Evolutionary conservation across 768 basidiomycete genomes (phyloP).

Genomic region (Russula lepida): DNA sequence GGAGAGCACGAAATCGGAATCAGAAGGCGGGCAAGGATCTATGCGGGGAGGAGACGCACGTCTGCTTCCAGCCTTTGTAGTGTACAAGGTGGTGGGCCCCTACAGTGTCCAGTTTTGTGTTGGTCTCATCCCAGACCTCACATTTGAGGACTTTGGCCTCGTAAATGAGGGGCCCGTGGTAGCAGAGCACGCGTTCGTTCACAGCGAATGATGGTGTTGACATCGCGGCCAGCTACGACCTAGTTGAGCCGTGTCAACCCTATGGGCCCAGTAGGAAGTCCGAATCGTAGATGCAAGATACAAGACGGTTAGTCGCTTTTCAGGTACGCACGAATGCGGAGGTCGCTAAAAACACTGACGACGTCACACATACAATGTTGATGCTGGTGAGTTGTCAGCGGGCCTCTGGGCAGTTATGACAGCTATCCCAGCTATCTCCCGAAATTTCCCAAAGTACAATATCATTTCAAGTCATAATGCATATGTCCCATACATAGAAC

Average conservation of each 20-base stretch:
- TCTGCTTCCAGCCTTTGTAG: conserved; percentile 99
- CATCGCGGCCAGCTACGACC: conserved; percentile 2
- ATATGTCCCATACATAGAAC: neutral
- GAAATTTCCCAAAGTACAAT: neutral
- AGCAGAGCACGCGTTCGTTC: conserved; percentile 78
- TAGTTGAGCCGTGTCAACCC: neutral
- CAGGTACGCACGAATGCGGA: neutral
- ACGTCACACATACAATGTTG: neutral
- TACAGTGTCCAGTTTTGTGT: conserved; percentile 45
- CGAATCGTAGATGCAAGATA: neutral
- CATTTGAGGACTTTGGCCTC: conserved; percentile 83
- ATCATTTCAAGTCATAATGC: neutral
- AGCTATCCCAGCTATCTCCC: neutral
- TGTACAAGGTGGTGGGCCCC: conserved; percentile 93
- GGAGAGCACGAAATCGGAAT: neutral
- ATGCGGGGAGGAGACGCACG: conserved; percentile 40
- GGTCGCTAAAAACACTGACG: neutral
- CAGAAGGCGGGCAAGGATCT: neutral
- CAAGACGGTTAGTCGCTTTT: neutral
- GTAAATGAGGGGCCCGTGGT: conserved; percentile 92
- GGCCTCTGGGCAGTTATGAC: too few species aligned
- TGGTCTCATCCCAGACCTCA: conserved; percentile 56
- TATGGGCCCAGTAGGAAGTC: neutral
- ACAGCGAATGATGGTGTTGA: conserved; percentile 7
- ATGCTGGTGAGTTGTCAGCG: too few species aligned